Evolutionary conservation across 805 yeast genomes (phyloP), one percentile per base, ranked within the genome.

Genomic region (Candida parachauliodes): DNA sequence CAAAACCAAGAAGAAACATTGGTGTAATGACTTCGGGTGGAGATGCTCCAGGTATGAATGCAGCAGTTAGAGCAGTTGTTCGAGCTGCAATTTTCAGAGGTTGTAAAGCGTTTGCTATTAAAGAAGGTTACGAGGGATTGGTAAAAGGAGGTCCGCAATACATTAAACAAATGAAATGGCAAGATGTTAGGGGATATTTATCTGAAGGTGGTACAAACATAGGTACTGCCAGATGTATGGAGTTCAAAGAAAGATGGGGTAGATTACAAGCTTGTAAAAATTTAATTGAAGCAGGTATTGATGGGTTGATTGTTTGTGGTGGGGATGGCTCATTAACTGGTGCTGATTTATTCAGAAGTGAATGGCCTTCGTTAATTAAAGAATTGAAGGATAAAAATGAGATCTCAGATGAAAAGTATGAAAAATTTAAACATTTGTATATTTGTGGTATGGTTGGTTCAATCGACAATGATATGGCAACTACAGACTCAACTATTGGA

Each of bases 1-100:
- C 10, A 7, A 23, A 14, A 16, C 34, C 20, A 11, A 9, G 21
- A 5, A 66, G 79, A 61, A 77, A 79, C 49, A 86, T 93, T 46
- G 98, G 95, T 4, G 93, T 93, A 35, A 88, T 93, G 91, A 93
- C 98, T 5, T 87, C 96, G 1, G 98, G 98, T 51, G 98, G 99
- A 63, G 99, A 93, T 59, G 85, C 98, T 37, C 98, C 94, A 21
- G 99, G 99, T 53, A 93, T 93, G 98, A 88, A 88, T 62, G 91
- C 97, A 4, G 86, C 82, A 19, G 98, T 93, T 6, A 75, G 98
- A 46, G 95, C 98, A 0, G 95, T 93, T 42, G 96, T 91, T 7
- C 77, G 98, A 51, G 79, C 96, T 2, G 96, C 95, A 45, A 87
- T 93, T 46, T 77, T 71, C 67, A 72, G 79, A 41, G 89, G 84